phyloP scores from a whole-genome alignment of 352 stramenopile species.

The Globisporangium spiculum region DNA sequence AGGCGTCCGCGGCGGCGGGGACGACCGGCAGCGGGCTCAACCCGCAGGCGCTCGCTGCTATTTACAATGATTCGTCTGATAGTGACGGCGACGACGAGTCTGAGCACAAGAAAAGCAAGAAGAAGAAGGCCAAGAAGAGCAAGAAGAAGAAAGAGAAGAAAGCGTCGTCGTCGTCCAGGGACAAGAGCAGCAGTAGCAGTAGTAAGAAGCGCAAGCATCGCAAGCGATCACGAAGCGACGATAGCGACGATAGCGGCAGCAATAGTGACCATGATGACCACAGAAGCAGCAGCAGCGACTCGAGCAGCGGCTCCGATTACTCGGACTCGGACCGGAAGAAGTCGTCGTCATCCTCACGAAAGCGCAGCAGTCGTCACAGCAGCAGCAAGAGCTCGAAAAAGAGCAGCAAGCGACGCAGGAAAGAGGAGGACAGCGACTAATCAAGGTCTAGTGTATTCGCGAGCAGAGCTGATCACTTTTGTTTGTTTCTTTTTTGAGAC shows the following conservation, averaged over 20 bases:
- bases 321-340: slow-evolving; percentile 21
- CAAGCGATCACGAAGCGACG: slow-evolving; percentile 24
- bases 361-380: slow-evolving; percentile 20
- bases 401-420: slow-evolving; percentile 15
- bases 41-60: slow-evolving; percentile 65
- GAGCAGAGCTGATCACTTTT: background rate
- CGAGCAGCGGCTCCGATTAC: slow-evolving; percentile 19
- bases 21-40: slow-evolving; percentile 50
- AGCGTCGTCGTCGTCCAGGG: slow-evolving; percentile 18
- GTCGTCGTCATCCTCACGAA: slow-evolving; percentile 20
- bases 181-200: slow-evolving; percentile 16
- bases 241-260: slow-evolving; percentile 8
- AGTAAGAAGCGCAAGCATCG: slow-evolving; percentile 16
- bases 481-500: background rate
- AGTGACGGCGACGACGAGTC: slow-evolving; percentile 28
- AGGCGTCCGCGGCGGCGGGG: slow-evolving; percentile 15
- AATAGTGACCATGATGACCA: background rate
- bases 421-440: slow-evolving; percentile 16
- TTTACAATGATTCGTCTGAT: slow-evolving; percentile 39
- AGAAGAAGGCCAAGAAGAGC: slow-evolving; percentile 32
- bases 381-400: slow-evolving; percentile 15
- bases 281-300: slow-evolving; percentile 3
- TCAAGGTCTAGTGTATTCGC: background rate
- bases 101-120: slow-evolving; percentile 19
- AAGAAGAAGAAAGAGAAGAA: slow-evolving; percentile 54